phyloP scores from a whole-genome alignment of 352 stramenopile species.

The Elongisporangium prolatum region DNA sequence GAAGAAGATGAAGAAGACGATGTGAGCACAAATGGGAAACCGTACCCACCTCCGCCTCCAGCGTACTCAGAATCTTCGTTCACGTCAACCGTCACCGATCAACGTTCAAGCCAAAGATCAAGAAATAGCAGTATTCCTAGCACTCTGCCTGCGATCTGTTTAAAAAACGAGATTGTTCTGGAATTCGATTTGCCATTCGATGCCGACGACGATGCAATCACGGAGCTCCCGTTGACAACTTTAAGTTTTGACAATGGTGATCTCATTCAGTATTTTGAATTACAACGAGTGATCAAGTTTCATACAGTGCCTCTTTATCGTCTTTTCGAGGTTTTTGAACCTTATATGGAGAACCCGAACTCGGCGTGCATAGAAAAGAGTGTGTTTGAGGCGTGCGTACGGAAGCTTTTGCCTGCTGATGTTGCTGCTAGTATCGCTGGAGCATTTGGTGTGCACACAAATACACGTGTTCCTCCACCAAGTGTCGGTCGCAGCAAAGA shows the following conservation, averaged over 20 bases:
- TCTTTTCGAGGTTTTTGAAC: conserved; percentile 70
- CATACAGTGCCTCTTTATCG: conserved; percentile 61
- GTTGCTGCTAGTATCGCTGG: conserved; percentile 47
- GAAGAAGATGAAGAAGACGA: conserved; percentile 72
- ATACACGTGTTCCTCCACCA: conserved; percentile 46
- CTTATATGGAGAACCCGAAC: conserved; percentile 49
- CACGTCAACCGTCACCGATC: not conserved
- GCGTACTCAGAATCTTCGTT: not conserved
- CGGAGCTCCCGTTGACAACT: conserved; percentile 58
- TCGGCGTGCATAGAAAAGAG: conserved; percentile 74
- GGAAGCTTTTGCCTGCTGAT: conserved; percentile 46
- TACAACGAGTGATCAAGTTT: conserved; percentile 72
- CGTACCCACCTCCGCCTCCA: not conserved
- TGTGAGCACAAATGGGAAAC: not conserved
- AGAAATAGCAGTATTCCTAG: conserved; percentile 47
- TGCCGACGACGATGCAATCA: conserved; percentile 49
- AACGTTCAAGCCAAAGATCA: conserved; percentile 16
- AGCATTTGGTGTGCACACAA: conserved; percentile 59
- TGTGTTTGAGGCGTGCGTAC: conserved; percentile 71
- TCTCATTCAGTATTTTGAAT: conserved; percentile 75
- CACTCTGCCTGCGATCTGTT: conserved; percentile 56
- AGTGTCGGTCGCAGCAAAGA: conserved; percentile 66
- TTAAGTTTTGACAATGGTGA: conserved; percentile 83
- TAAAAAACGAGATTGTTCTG: conserved; percentile 83
- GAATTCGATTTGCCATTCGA: conserved; percentile 81